A percentile compares a stretch with the other conserved stretches of the same genome.
phyloP scores from a whole-genome alignment of 1,284 basidiomycete species.

The Ustilago trichophora region DNA sequence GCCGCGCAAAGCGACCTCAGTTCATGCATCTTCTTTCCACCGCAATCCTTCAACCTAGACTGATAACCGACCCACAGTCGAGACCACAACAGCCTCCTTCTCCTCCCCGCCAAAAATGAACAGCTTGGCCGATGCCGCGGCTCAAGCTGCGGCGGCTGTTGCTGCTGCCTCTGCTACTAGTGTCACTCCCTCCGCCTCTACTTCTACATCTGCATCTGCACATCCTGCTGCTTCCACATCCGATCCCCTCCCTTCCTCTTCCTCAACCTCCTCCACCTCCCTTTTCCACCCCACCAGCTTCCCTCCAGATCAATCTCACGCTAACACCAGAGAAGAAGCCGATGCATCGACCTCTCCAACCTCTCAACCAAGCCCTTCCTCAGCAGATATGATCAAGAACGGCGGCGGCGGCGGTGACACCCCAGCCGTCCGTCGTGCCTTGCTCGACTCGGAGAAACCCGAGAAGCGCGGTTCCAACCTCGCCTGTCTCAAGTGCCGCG shows the following conservation, averaged over 20 bases:
- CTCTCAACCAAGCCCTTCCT: slow-evolving; percentile 10
- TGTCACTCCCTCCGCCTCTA: no score
- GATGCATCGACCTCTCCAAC: slow-evolving; percentile 7
- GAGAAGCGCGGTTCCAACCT: slow-evolving; percentile 49
- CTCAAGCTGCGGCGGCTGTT: slow-evolving; percentile 16
- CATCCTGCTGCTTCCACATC: no score
- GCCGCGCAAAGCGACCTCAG: no score
- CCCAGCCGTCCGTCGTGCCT: slow-evolving; percentile 27
- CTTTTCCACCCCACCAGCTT: not conserved
- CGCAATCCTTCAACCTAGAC: no score
- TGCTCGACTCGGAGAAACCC: slow-evolving; percentile 43
- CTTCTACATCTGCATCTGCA: no score
- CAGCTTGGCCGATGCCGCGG: slow-evolving; percentile 39
- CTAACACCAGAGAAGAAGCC: not conserved
- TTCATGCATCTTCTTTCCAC: no score
- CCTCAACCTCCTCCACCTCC: slow-evolving; percentile 7
- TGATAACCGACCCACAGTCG: no score
- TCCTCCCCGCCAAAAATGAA: no score
- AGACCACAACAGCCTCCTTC: no score
- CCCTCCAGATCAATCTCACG: slow-evolving; percentile 3
- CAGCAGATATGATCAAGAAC: slow-evolving; percentile 27
- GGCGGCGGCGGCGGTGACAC: no score
- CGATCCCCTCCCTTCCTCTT: no score
- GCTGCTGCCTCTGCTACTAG: no score
- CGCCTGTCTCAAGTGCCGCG: slow-evolving; percentile 48